Evolutionary conservation across 352 stramenopile species (phyloP), one percentile per base, ranked within the genome.

Genomic region (Thalassiosira ordinaria): DNA sequence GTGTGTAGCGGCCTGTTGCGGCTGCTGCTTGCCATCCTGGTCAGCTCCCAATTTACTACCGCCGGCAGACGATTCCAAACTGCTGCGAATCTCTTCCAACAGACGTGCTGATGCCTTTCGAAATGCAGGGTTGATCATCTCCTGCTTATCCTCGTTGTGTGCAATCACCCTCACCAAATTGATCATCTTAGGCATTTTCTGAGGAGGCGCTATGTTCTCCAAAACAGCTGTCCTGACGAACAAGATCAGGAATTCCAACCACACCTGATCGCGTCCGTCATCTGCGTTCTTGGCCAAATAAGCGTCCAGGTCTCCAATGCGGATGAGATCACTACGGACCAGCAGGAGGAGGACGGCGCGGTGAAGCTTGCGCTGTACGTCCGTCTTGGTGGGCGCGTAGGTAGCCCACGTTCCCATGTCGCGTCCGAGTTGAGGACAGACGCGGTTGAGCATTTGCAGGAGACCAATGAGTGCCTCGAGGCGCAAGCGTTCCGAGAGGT

Each of bases 211-310:
- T 61, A 99, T 97, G 76, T 97, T 95, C 37, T 99, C 96, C 85
- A 98, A 92, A 29, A 97, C 93, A 41, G 97, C 87, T 26, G 90
- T 92, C 26, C 90, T 72, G 24, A 98, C 95, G 68, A 99, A 97
- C 35, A 98, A 91, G 37, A 98, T 92, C 2, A 97, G 96, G 86
- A 99, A 98, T 77, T 99, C 96, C 37, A 99, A 96, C 74, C 96
- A 98, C 47, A 98, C 91, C 52, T 91, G 92, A 80, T 98, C 98
- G 72, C 95, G 91, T 16, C 92, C 91, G 29, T 89, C 87, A 69
- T 98, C 96, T 83, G 98, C 97, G 71, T 97, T 97, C 41, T 94
- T 96, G 33, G 95, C 95, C 33, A 99, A 80, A 75, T 98, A 98
- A 44, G 92, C 72, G 82, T 99, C 97, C 52, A 99, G 95, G 56